Percentiles rank a stretch among this genome's conserved stretches.
Evolutionary conservation across 78 protist genomes (phyloP).

Genomic region (Andalucia godoyi): DNA sequence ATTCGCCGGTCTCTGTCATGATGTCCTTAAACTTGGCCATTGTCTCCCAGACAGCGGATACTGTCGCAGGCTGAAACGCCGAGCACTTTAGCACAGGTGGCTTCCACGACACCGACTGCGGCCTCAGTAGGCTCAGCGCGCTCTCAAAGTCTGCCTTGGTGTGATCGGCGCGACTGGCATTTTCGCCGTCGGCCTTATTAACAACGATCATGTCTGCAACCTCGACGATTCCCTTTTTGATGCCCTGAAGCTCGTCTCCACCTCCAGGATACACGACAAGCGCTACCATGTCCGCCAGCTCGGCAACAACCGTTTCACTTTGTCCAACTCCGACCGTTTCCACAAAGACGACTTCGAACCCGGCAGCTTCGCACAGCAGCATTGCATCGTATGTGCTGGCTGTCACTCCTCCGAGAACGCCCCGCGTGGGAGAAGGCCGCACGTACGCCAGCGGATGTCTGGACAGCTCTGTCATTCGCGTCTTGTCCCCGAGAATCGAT

Average conservation of each 20-base stretch:
- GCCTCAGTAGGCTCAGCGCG: too few species aligned
- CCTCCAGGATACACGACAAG: slow-evolving; percentile 84
- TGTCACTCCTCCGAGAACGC: slow-evolving; percentile 52
- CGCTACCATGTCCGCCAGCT: slow-evolving; percentile 73
- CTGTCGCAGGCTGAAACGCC: too few species aligned
- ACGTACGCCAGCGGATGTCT: slow-evolving; percentile 63
- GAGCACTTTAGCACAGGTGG: too few species aligned
- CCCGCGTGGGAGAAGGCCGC: slow-evolving; percentile 69
- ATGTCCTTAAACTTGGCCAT: too few species aligned
- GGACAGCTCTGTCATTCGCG: slow-evolving; percentile 83
- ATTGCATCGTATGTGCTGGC: slow-evolving; percentile 67
- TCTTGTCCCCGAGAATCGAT: slow-evolving; percentile 88
- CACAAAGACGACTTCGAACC: slow-evolving; percentile 66
- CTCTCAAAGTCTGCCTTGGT: too few species aligned
- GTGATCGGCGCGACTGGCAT: too few species aligned
- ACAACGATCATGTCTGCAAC: slow-evolving; percentile 76
- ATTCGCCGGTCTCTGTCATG: too few species aligned
- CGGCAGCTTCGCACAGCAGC: slow-evolving; percentile 78
- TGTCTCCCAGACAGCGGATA: too few species aligned
- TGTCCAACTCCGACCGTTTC: slow-evolving; percentile 99
- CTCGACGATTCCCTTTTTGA: slow-evolving; percentile 90
- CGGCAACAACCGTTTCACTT: slow-evolving; percentile 68
- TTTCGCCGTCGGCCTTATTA: slow-evolving; percentile 83
- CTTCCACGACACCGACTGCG: too few species aligned
- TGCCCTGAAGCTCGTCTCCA: slow-evolving; percentile 94